A percentile compares a stretch with the other conserved stretches of the same genome.
These are phyloP conservation scores for Populus hybrid DNA, from an alignment of 441 rosid genomes.

Conservation along the genomic window DNA sequence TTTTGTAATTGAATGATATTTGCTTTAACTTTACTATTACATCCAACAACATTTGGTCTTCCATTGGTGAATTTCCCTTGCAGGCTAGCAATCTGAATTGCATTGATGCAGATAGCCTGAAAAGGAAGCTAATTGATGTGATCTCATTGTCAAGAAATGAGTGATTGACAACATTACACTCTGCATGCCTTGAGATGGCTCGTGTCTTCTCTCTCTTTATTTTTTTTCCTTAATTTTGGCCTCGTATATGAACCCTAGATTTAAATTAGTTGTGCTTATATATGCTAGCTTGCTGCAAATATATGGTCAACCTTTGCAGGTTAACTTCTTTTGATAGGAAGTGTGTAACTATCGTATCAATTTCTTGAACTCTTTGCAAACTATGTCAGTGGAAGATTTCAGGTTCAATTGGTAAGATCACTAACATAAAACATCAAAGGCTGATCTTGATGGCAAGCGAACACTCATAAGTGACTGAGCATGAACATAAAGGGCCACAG, in stretches of 20 bases:
- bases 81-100: conserved; percentile 28
- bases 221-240: neutral
- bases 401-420: neutral
- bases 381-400: neutral
- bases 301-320: neutral
- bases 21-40: neutral
- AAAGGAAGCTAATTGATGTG: conserved; percentile 21
- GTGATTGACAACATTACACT: neutral
- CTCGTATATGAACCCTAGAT: neutral
- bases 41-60: neutral
- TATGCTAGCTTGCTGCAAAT: neutral
- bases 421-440: neutral
- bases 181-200: neutral
- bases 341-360: neutral
- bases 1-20: neutral
- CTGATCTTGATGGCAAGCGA: neutral
- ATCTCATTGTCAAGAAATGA: neutral
- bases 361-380: neutral
- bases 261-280: neutral
- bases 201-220: neutral
- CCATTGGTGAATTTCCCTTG: neutral
- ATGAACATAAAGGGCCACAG: neutral
- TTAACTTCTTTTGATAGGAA: neutral
- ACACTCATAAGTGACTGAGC: neutral
- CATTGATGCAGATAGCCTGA: conserved; percentile 23